Conservation (phyloP, 2,329 filamentous ascomycete genomes). For the Ophiostoma australiae region DNA sequence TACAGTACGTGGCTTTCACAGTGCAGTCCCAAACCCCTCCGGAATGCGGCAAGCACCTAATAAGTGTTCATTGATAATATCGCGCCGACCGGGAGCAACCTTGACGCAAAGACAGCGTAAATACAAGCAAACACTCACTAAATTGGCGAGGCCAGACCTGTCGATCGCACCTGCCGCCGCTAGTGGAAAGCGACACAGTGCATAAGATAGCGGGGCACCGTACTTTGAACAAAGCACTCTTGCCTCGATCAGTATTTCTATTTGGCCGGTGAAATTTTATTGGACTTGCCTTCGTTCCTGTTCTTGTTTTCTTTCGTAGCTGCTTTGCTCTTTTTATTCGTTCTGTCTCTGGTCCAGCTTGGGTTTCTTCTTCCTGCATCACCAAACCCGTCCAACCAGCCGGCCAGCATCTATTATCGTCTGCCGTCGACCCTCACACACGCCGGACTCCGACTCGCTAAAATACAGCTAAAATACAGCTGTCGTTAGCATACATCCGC, state of each 20-base stretch:
- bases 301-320: not conserved
- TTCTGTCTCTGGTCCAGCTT: not conserved
- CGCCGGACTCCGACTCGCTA: not conserved
- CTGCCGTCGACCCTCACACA: not conserved
- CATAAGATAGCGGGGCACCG: not conserved
- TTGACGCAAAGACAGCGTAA: not conserved
- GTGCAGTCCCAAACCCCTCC: no score
- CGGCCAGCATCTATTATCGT: not conserved
- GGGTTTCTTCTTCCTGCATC: not conserved
- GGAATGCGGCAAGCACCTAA: not conserved
- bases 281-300: not conserved
- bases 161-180: not conserved
- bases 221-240: slow-evolving; percentile 7
- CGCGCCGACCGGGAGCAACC: no score
- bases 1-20: not conserved
- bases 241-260: slow-evolving; percentile 1
- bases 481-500: not conserved
- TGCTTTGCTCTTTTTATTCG: not conserved
- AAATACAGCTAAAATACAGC: not conserved
- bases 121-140: not conserved
- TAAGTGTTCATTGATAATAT: no score
- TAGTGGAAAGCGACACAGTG: not conserved
- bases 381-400: not conserved
- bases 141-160: not conserved
- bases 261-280: slow-evolving; percentile 5